A percentile compares a stretch with the other conserved stretches of the same genome.
phyloP scores from a whole-genome alignment of 306 rosid species.

The Sindora glabra region DNA sequence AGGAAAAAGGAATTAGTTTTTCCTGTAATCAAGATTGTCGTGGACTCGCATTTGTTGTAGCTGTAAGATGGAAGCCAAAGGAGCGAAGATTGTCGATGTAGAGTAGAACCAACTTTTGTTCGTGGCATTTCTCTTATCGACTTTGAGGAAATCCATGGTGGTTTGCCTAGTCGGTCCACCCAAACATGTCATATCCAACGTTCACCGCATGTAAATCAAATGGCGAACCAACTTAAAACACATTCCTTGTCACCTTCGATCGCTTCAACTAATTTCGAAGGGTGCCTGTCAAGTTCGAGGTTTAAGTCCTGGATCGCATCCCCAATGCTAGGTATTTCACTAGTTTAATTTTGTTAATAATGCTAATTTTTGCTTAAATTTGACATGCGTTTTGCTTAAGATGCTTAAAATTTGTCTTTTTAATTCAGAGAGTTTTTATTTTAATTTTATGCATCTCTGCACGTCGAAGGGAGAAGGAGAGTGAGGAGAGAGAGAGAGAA shows the following conservation, averaged over 20 bases:
- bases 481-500: no score
- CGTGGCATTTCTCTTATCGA: slow-evolving; percentile 46
- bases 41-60: slow-evolving; percentile 68
- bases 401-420: neutral
- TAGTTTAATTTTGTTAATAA: no score
- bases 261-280: slow-evolving; percentile 90
- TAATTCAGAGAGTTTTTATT: neutral
- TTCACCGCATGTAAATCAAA: slow-evolving; percentile 69
- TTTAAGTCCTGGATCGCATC: slow-evolving; percentile 76
- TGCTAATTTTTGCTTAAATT: neutral
- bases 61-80: slow-evolving; percentile 28
- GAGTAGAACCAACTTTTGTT: slow-evolving; percentile 63
- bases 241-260: slow-evolving; percentile 76
- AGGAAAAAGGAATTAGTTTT: no score
- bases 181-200: slow-evolving; percentile 63
- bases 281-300: slow-evolving; percentile 70
- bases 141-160: slow-evolving; percentile 85
- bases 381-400: slow-evolving; percentile 17
- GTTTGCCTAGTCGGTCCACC: slow-evolving; percentile 59
- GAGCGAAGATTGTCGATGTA: slow-evolving; percentile 21
- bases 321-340: slow-evolving; percentile 99
- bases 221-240: slow-evolving; percentile 89
- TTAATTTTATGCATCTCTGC: neutral
- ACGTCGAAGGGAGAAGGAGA: slow-evolving; percentile 8
- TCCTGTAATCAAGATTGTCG: no score